A percentile compares a stretch with the other conserved stretches of the same genome.
These are phyloP conservation scores for Mycena floridula DNA, from an alignment of 768 basidiomycete species.

Conservation along the genomic window DNA sequence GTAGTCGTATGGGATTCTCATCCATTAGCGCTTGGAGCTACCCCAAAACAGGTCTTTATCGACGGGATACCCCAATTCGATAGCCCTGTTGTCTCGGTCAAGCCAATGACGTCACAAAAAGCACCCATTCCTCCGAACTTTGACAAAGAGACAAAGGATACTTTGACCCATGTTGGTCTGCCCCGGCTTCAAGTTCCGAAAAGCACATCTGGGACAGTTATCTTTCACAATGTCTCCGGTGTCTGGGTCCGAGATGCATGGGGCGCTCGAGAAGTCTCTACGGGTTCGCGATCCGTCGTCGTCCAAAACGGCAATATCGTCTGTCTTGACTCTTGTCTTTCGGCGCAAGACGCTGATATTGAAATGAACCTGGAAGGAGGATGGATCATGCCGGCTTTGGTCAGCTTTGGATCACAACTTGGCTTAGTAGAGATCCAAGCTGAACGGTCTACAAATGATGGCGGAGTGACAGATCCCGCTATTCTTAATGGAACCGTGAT, in stretches of 20 bases:
- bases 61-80: slow-evolving; percentile 70
- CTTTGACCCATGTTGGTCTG: slow-evolving; percentile 59
- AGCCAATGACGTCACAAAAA: slow-evolving; percentile 43
- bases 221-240: slow-evolving; percentile 49
- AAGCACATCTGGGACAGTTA: slow-evolving; percentile 27
- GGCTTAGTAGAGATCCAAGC: neutral
- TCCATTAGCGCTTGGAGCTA: slow-evolving; percentile 73
- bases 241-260: slow-evolving; percentile 20
- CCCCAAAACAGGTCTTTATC: slow-evolving; percentile 75
- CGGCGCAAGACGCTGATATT: slow-evolving; percentile 39
- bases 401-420: neutral
- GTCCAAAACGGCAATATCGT: slow-evolving; percentile 48
- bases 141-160: slow-evolving; percentile 50
- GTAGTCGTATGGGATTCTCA: slow-evolving; percentile 68
- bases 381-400: neutral
- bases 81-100: slow-evolving; percentile 28
- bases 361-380: slow-evolving; percentile 16
- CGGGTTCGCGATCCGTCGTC: slow-evolving; percentile 19
- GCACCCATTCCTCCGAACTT: slow-evolving; percentile 52
- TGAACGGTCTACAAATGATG: neutral
- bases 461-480: neutral
- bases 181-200: slow-evolving; percentile 51
- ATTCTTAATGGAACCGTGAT: slow-evolving; percentile 22
- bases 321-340: slow-evolving; percentile 26
- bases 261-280: slow-evolving; percentile 9